A percentile compares a stretch with the other conserved stretches of the same genome.
phyloP scores from a whole-genome alignment of 116 monocot species.

The Thalassia testudinum region DNA sequence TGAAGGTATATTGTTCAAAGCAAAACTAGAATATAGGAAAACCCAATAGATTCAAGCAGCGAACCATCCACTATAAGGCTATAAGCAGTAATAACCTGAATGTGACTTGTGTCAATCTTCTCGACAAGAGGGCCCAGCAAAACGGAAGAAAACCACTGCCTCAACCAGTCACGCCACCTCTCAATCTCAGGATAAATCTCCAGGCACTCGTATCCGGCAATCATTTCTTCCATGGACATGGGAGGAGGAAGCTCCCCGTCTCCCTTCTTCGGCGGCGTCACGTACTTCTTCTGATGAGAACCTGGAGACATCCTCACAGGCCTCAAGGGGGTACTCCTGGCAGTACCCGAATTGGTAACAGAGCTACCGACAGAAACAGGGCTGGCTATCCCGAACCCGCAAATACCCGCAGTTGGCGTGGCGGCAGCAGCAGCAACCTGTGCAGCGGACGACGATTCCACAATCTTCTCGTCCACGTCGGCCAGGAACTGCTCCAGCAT shows the following conservation, averaged over 20 bases:
- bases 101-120: slow-evolving; percentile 82
- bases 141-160: slow-evolving; percentile 90
- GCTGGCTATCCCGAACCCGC: slow-evolving; percentile 40
- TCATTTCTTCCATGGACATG: slow-evolving; percentile 62
- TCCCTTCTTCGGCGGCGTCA: slow-evolving; percentile 78
- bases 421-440: slow-evolving; percentile 5
- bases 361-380: slow-evolving; percentile 42
- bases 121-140: slow-evolving; percentile 64
- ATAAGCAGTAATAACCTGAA: slow-evolving; percentile 54
- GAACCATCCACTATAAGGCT: background rate
- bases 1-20: slow-evolving; percentile 16
- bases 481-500: slow-evolving; percentile 80
- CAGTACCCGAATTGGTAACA: slow-evolving; percentile 35
- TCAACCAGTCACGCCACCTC: slow-evolving; percentile 63
- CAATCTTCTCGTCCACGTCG: slow-evolving; percentile 43
- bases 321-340: slow-evolving; percentile 73
- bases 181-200: slow-evolving; percentile 78
- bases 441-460: slow-evolving; percentile 23
- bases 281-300: slow-evolving; percentile 71
- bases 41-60: background rate
- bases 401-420: slow-evolving; percentile 31
- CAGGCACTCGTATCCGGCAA: slow-evolving; percentile 49
- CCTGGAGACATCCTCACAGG: slow-evolving; percentile 84
- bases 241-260: slow-evolving; percentile 73
- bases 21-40: background rate